phyloP scores from a whole-genome alignment of 768 basidiomycete species.

The Lactarius sp. region DNA sequence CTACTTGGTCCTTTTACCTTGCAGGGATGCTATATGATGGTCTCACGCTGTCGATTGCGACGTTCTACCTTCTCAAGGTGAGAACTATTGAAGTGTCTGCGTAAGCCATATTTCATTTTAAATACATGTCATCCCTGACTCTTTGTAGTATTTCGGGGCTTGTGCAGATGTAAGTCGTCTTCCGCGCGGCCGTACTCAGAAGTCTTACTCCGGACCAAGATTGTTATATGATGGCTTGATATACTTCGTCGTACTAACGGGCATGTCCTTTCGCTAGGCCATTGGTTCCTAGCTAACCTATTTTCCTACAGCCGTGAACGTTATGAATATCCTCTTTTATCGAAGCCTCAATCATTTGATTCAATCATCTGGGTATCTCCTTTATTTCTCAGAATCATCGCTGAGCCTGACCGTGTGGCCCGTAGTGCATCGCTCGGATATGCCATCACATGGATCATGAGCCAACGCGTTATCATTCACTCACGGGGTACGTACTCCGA shows the following conservation, averaged over 20 bases:
- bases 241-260: slow-evolving; percentile 54
- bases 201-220: slow-evolving; percentile 33
- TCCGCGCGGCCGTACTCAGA: neutral
- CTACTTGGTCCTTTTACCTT: slow-evolving; percentile 57
- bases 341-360: slow-evolving; percentile 21
- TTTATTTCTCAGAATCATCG: neutral
- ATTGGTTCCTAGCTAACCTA: neutral
- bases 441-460: slow-evolving; percentile 35
- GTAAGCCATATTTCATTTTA: slow-evolving; percentile 9
- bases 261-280: slow-evolving; percentile 23
- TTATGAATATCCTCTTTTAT: slow-evolving; percentile 31
- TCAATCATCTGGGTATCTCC: slow-evolving; percentile 26
- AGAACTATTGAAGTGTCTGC: slow-evolving; percentile 35
- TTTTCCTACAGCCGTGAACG: slow-evolving; percentile 26
- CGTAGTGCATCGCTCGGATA: slow-evolving; percentile 33
- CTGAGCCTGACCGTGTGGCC: neutral
- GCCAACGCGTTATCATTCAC: slow-evolving; percentile 35
- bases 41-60: slow-evolving; percentile 45
- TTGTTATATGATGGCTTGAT: slow-evolving; percentile 66
- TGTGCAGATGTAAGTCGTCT: slow-evolving; percentile 28
- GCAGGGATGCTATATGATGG: slow-evolving; percentile 55
- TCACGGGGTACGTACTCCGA: slow-evolving; percentile 30
- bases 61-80: slow-evolving; percentile 46
- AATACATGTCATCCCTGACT: neutral
- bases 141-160: slow-evolving; percentile 27